Evolutionary conservation across 768 basidiomycete genomes (phyloP), one percentile per base, ranked within the genome.

Genomic region (Boletus huronensis): DNA sequence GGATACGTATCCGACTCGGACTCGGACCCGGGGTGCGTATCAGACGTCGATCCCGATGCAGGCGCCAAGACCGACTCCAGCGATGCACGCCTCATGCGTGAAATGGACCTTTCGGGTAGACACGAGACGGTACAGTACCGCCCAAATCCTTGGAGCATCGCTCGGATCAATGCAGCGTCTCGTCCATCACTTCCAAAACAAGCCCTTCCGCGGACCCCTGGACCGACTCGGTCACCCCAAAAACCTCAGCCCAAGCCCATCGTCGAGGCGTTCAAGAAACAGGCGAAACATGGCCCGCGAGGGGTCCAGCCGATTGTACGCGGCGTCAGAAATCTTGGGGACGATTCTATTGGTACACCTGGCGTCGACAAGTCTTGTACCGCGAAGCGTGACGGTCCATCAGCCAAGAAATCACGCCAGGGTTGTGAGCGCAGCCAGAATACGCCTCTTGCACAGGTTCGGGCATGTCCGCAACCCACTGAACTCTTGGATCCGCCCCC

Each of bases 111-210:
- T 2, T 78, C 84, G 0, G 63, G 72, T 2, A 75, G 89, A 44
- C 71, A 80, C 49, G 89, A 90, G 50, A 67, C 75, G 31, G 88
- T 84, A 1, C 65, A 73, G 6, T 90, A 83, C 72, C 87, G 82
- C 47, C 81, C 87, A 0, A 91, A 90, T 63, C 90, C 90, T 0
- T 92, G 88, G 79, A 82, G 80, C 52, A 89, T 92, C 52, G 89
- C 90, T 4, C 87, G 83, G 61, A 82, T 88, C 29, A 92, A 92
- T 58, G 90, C 89, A 40, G 80, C 81, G 0, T 74, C 76, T 32
- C 80, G 88, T 13, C 16, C 57, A 9, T n/a, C 53, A 35, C 7
- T 31, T 5, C 52, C 58, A 17, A 58, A 40, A 28, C 50, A 43
- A 23, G 36, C 17, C 16, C 25, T 7, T 28, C 38, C 38, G 29